Conservation (phyloP, 768 basidiomycete genomes). For the Glaciozyma martinii region DNA sequence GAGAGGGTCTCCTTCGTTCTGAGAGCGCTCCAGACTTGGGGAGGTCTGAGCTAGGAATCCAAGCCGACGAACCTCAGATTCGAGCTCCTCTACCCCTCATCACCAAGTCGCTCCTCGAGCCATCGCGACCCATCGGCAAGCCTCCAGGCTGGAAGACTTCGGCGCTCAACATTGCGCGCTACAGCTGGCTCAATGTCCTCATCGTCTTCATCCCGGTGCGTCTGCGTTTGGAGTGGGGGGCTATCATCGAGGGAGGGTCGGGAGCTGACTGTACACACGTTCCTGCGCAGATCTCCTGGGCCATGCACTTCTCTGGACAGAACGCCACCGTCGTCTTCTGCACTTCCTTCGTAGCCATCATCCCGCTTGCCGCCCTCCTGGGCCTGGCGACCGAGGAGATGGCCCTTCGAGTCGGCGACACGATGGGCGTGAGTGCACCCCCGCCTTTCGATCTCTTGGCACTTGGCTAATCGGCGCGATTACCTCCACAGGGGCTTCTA, state of each 20-base stretch:
- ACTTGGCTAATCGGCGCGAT: conserved; percentile 50
- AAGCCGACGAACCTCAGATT: not conserved
- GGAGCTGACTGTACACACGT: not conserved
- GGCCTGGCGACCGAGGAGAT: conserved; percentile 80
- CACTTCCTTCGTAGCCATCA: conserved; percentile 73
- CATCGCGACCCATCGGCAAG: conserved; percentile 17
- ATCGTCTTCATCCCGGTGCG: conserved; percentile 30
- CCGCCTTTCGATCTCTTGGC: no score
- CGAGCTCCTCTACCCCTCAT: conserved; percentile 9
- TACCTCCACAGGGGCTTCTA: conserved; percentile 49
- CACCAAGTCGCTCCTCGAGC: conserved; percentile 22
- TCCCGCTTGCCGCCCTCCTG: conserved; percentile 73
- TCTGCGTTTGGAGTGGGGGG: not conserved
- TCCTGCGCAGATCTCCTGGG: conserved; percentile 26
- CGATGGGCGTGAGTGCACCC: not conserved
- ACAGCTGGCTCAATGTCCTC: conserved; percentile 33
- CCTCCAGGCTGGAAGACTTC: conserved; percentile 15
- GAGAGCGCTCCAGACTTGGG: not conserved
- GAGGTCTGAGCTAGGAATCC: not conserved
- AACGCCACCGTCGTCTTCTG: conserved; percentile 24
- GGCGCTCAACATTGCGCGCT: conserved; percentile 14
- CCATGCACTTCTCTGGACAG: conserved; percentile 23
- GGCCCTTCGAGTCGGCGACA: conserved; percentile 60
- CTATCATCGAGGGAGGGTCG: not conserved
- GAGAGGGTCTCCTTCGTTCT: not conserved